Conservation (phyloP, 2,329 filamentous ascomycete genomes). For the Hypoxylon sp. region DNA sequence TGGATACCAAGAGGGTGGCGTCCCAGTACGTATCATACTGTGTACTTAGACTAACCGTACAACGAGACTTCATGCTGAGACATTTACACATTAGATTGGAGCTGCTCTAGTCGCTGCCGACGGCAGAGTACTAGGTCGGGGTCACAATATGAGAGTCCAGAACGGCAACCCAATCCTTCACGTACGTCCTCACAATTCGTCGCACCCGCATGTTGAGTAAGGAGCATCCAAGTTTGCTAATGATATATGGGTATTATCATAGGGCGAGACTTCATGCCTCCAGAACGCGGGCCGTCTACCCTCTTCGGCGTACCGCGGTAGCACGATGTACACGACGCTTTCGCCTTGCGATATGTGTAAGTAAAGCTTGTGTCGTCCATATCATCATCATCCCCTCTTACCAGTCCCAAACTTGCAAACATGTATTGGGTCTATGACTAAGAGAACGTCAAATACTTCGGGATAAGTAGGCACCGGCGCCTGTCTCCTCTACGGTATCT, state of each 20-base stretch:
- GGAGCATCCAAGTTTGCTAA: not conserved
- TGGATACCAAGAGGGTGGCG: slow-evolving; percentile 63
- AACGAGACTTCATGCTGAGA: not conserved
- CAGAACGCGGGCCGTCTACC: slow-evolving; percentile 81
- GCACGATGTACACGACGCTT: slow-evolving; percentile 88
- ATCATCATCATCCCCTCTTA: not conserved
- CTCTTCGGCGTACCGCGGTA: slow-evolving; percentile 76
- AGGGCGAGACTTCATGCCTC: slow-evolving; percentile 84
- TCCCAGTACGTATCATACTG: slow-evolving; percentile 58
- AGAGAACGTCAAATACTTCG: not conserved
- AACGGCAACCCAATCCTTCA: slow-evolving; percentile 79
- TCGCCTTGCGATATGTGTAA: slow-evolving; percentile 85
- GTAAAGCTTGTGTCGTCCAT: slow-evolving; percentile 26
- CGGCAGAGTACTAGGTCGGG: slow-evolving; percentile 78
- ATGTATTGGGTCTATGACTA: not conserved
- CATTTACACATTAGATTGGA: slow-evolving; percentile 61
- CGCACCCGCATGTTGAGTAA: not conserved
- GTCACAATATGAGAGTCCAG: slow-evolving; percentile 84
- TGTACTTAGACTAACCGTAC: not conserved
- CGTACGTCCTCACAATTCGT: slow-evolving; percentile 60
- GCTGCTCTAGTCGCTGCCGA: slow-evolving; percentile 75
- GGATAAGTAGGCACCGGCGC: slow-evolving; percentile 71
- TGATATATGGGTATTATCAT: not conserved
- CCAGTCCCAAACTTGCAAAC: not conserved
- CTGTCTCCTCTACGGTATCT: slow-evolving; percentile 81